phyloP scores from a whole-genome alignment of 2,329 filamentous ascomycete genomes.

The Ceratocystis cubensis region DNA sequence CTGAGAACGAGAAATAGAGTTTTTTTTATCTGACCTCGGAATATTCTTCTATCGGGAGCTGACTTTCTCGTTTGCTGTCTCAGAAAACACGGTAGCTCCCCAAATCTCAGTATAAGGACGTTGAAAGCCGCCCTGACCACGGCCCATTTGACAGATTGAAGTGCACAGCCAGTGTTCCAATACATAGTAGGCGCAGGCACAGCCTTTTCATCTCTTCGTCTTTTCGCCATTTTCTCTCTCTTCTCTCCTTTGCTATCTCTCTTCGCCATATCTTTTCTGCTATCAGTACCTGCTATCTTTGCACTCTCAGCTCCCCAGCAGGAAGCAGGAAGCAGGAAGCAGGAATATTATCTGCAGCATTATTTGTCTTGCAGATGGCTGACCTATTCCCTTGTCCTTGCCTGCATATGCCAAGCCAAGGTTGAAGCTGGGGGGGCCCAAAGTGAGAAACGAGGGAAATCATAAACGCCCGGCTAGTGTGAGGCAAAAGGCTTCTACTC shows the following conservation, averaged over 20 bases:
- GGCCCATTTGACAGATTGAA: no score
- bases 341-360: background rate
- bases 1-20: background rate
- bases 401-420: background rate
- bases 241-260: background rate
- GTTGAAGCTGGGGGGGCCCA: background rate
- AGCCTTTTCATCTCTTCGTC: no score
- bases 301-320: background rate
- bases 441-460: background rate
- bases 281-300: background rate
- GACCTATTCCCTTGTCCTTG: background rate
- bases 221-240: no score
- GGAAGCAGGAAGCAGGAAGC: background rate
- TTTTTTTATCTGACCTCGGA: background rate
- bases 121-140: no score
- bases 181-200: no score
- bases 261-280: background rate
- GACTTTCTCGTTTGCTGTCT: no score
- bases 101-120: no score
- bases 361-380: background rate
- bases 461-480: background rate
- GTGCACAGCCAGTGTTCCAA: no score
- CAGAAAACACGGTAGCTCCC: no score
- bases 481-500: background rate
- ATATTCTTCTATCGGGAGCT: background rate